Conservation (phyloP, 176 grass and related monocot species). For the Oryza meyeriana region DNA sequence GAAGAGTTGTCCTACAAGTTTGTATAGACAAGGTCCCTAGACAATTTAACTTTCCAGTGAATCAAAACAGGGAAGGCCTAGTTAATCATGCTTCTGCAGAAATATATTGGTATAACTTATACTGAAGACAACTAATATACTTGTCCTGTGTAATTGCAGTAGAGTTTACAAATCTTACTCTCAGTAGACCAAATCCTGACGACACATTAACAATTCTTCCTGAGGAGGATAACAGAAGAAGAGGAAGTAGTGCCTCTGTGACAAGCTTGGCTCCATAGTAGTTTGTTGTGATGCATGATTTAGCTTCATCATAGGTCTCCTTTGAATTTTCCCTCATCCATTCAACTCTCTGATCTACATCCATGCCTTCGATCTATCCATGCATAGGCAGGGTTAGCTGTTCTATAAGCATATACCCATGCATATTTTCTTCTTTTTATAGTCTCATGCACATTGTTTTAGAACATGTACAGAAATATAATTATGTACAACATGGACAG, state of each 20-base stretch:
- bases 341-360: slow-evolving; percentile 40
- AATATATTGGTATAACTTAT: neutral
- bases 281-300: slow-evolving; percentile 56
- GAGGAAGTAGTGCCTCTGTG: slow-evolving; percentile 56
- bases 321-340: slow-evolving; percentile 50
- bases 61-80: neutral
- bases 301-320: slow-evolving; percentile 49
- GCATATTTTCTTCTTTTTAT: neutral
- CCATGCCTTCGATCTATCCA: slow-evolving; percentile 26
- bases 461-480: neutral
- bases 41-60: neutral
- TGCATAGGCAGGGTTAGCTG: neutral
- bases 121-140: neutral
- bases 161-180: slow-evolving; percentile 38
- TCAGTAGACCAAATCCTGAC: slow-evolving; percentile 37
- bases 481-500: neutral
- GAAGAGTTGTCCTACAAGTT: neutral
- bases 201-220: slow-evolving; percentile 63
- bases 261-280: slow-evolving; percentile 56
- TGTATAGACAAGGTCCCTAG: neutral
- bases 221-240: slow-evolving; percentile 49
- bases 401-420: neutral
- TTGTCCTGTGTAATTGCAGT: neutral
- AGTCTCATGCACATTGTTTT: neutral
- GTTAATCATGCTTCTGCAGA: neutral